Percentiles rank a stretch among this genome's conserved stretches.
Conservation (phyloP, 768 basidiomycete species). For the Trametes cinnabarina region DNA sequence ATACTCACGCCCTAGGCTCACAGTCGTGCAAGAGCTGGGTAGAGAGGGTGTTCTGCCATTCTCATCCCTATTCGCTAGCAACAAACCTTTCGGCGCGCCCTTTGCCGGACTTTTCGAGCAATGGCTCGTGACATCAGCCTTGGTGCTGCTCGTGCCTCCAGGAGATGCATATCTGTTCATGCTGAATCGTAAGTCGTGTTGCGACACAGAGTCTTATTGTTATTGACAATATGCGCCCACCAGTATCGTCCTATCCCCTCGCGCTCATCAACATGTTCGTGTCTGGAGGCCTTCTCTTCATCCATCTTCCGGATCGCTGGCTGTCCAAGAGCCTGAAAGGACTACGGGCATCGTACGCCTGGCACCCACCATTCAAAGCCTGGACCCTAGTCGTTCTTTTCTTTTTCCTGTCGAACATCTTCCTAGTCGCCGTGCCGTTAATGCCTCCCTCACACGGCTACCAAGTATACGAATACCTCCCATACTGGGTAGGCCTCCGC, state of each 20-base stretch:
- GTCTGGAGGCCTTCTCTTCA: slow-evolving; percentile 59
- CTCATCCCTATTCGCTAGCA: slow-evolving; percentile 66
- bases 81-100: slow-evolving; percentile 68
- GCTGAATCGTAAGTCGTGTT: slow-evolving; percentile 50
- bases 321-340: neutral
- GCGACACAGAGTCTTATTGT: too few species aligned
- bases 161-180: slow-evolving; percentile 77
- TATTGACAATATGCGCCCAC: too few species aligned
- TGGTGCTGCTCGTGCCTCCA: slow-evolving; percentile 57
- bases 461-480: slow-evolving; percentile 53
- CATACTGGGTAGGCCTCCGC: slow-evolving; percentile 58
- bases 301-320: slow-evolving; percentile 42
- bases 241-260: slow-evolving; percentile 59
- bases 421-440: slow-evolving; percentile 60
- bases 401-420: slow-evolving; percentile 65
- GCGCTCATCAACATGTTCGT: slow-evolving; percentile 59
- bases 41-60: slow-evolving; percentile 68
- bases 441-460: slow-evolving; percentile 56
- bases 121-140: slow-evolving; percentile 54
- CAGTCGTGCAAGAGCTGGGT: slow-evolving; percentile 73
- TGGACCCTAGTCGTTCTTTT: slow-evolving; percentile 46
- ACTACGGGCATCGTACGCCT: slow-evolving; percentile 34
- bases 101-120: slow-evolving; percentile 60
- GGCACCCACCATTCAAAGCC: slow-evolving; percentile 66
- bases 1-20: neutral